Evolutionary conservation across 331 rosid species (phyloP), one percentile per base, ranked within the genome.

Genomic region (Malus hybrid): DNA sequence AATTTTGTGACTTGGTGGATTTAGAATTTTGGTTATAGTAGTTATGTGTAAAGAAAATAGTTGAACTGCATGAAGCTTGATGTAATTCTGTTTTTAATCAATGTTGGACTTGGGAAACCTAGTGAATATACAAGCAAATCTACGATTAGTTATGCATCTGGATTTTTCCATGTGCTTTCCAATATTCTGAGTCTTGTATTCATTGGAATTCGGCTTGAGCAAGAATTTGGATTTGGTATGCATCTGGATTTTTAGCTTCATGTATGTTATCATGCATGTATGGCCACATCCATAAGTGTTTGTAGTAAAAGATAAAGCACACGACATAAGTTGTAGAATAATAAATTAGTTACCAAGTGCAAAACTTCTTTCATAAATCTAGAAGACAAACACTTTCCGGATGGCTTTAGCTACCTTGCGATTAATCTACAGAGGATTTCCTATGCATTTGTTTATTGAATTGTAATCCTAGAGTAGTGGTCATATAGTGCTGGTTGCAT

Each of bases 121-220:
- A 15, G 24, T 46, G 13, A 46, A 46, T 46, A 46, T 4, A 36
- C 6, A 36, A 36, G 42, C 7, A 7, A 36, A 36, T 36, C 42
- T 36, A 7, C 7, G 42, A 36, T 7, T 36, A 8, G 53, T 8
- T 46, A 90, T 72, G 97, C 97, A 24, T 24, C 24, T 72, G 99
- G 99, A 66, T 91, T 86, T 77, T 71, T 94, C 77, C 97, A 94
- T 84, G 57, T 94, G 63, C 96, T 94, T 73, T 93, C 99, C 82
- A 94, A 94, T 82, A 94, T 94, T 93, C 71, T 94, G 76, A 89
- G 99, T 85, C 99, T 94, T 77, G 24, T 89, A 73, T 90, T 92
- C 71, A 94, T 94, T 74, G 97, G 99, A 71, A 84, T 92, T 24
- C 24, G 24, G 24, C 24, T 24, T 24, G 24, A 24, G 24, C 24